Evolutionary conservation across 1,284 basidiomycete species (phyloP).

Genomic region (Sporisorium exsertum): DNA sequence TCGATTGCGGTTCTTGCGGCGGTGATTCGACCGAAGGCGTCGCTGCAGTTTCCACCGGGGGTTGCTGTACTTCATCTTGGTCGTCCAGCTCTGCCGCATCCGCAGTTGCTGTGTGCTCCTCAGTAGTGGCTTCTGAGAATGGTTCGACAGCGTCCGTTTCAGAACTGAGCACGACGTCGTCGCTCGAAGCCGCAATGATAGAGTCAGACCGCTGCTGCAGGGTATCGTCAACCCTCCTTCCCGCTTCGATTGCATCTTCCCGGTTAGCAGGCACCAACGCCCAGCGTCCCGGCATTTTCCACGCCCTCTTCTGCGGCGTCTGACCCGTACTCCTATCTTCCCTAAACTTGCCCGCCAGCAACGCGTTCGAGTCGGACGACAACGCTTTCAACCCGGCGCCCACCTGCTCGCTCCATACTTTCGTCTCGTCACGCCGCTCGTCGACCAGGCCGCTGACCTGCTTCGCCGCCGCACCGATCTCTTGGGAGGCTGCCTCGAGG

Average conservation of each 20-base stretch:
- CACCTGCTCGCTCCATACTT: conserved; percentile 23
- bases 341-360: conserved; percentile 27
- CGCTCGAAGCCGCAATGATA: neutral
- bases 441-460: conserved; percentile 8
- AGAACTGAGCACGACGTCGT: conserved; percentile 15
- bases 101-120: neutral
- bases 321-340: conserved; percentile 49
- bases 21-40: neutral
- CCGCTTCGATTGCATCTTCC: conserved; percentile 46
- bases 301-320: conserved; percentile 56
- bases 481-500: conserved; percentile 10
- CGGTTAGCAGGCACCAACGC: conserved; percentile 48
- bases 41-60: neutral
- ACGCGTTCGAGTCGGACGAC: conserved; percentile 22
- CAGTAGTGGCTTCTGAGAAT: conserved; percentile 3
- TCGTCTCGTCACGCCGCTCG: conserved; percentile 9
- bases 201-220: conserved; percentile 2
- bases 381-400: conserved; percentile 10
- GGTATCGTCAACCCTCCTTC: conserved; percentile 25
- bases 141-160: conserved; percentile 13
- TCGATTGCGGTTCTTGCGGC: neutral
- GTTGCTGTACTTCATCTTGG: neutral
- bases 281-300: conserved; percentile 44
- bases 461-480: conserved; percentile 5
- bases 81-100: conserved; percentile 7